phyloP scores from a whole-genome alignment of 2,329 filamentous ascomycete genomes.

The Scopulariopsis brevicaulis region DNA sequence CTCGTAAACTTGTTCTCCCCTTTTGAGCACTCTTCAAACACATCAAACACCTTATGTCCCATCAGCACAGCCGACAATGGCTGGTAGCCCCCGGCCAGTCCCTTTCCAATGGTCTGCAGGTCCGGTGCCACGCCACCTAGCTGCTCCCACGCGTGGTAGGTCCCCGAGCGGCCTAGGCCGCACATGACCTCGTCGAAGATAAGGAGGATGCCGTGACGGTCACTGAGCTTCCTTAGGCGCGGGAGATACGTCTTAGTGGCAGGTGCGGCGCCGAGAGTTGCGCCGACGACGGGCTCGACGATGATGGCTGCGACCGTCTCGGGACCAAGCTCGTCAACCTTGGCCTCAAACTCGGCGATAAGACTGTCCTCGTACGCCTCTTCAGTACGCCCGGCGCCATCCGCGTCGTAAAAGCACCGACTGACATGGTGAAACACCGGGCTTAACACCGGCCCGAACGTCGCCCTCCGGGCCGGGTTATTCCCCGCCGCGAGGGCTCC shows the following conservation, averaged over 20 bases:
- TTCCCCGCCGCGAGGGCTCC: slow-evolving; percentile 28
- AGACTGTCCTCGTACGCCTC: slow-evolving; percentile 26
- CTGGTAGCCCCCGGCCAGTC: slow-evolving; percentile 43
- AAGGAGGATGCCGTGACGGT: slow-evolving; percentile 41
- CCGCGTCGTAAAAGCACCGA: slow-evolving; percentile 12
- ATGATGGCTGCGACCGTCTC: slow-evolving; percentile 35
- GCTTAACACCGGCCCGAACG: slow-evolving; percentile 15
- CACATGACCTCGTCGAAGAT: slow-evolving; percentile 58
- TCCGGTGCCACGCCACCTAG: slow-evolving; percentile 38
- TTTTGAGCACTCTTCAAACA: slow-evolving; percentile 29
- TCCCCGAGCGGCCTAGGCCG: slow-evolving; percentile 50
- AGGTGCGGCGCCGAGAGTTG: slow-evolving; percentile 38
- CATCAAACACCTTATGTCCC: slow-evolving; percentile 34
- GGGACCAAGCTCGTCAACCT: slow-evolving; percentile 32
- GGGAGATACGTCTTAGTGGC: slow-evolving; percentile 40
- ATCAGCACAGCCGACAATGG: slow-evolving; percentile 44
- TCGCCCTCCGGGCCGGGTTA: slow-evolving; percentile 13
- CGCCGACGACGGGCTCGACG: slow-evolving; percentile 36
- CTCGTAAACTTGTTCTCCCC: slow-evolving; percentile 34
- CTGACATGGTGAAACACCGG: slow-evolving; percentile 15
- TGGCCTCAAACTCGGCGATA: slow-evolving; percentile 30
- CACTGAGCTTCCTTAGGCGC: slow-evolving; percentile 40
- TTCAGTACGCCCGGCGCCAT: slow-evolving; percentile 19
- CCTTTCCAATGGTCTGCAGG: slow-evolving; percentile 48
- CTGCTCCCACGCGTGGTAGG: slow-evolving; percentile 52